Base-by-base conservation (phyloP, 169 alveolate genomes). In the Cryptosporidium meleagridis region DNA sequence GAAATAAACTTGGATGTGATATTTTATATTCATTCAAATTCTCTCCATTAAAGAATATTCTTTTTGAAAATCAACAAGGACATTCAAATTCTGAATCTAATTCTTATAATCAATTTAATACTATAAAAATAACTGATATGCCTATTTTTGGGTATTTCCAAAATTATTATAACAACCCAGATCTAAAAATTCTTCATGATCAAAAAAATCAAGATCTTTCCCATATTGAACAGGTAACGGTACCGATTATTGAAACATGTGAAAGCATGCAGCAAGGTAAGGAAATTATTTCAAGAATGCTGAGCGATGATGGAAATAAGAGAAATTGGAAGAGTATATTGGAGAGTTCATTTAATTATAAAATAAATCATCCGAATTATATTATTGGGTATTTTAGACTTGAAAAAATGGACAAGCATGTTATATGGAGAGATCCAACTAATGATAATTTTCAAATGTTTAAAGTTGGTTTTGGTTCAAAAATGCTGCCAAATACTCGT, bases 1-100 rank as follows among this genome's bases (percentile, higher is more conserved):
- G 97, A 67, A 95, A 95, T 69, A 62, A 85, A 14, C 87, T 84
- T 39, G 92, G 91, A 48, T 67, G 80, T 33, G 92, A 93, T 65
- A 65, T 80, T 21, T 16, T 80, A 8, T 80, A 80, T 23, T 21
- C 69, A 12, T 80, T 29, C 29, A 62, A 80, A 21, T 80, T 29
- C 44, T 80, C 89, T 35, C 80, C 69, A 6, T 23, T 80, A 16
- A 80, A 48, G 4, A 39, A 31, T 33, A 59, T 80, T 26, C 7
- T 80, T 39, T 3, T 16, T 6, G 39, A 44, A 26, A 45, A 29
- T 29, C 18, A 16, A 2, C 41, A 67, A 29, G 4, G 9, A 26
- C 3, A 18, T 8, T 8, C 16, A 0, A 21, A 31, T 31, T 31
- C 1, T 0, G 2, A 14, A 3, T 67, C 73, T 10, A 1, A 21